Percentiles rank a stretch among this genome's conserved stretches.
phyloP scores from a whole-genome alignment of 2,329 filamentous ascomycete genomes.

The Neoarthrinium moseri region DNA sequence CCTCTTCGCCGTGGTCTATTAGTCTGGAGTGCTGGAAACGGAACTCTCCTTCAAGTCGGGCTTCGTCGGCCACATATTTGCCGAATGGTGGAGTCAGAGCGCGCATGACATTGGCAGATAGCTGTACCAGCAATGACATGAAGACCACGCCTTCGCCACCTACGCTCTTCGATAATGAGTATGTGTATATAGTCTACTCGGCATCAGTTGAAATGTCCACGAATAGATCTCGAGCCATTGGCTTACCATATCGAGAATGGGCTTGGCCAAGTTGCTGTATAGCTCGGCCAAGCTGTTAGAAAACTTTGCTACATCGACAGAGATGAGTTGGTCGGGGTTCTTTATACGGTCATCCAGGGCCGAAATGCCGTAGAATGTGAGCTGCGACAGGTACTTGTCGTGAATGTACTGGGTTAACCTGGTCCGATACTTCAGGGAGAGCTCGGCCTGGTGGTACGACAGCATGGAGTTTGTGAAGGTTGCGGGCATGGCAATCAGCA shows the following conservation, averaged over 20 bases:
- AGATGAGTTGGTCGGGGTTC: constrained; percentile 96
- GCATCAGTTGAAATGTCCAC: constrained; percentile 23
- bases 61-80: constrained; percentile 96
- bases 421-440: constrained; percentile 89
- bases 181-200: constrained; percentile 79
- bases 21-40: constrained; percentile 90
- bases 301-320: constrained; percentile 94
- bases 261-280: constrained; percentile 95
- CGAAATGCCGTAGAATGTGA: constrained; percentile 96
- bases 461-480: constrained; percentile 99
- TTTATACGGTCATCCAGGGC: constrained; percentile 96
- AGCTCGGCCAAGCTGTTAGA: constrained; percentile 92
- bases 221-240: no score
- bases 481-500: constrained; percentile 91
- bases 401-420: constrained; percentile 93
- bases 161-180: constrained; percentile 89
- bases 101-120: constrained; percentile 91
- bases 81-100: constrained; percentile 94
- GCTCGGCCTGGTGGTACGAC: constrained; percentile 93
- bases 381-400: constrained; percentile 91
- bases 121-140: constrained; percentile 90
- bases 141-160: constrained; percentile 93
- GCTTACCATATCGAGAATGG: constrained; percentile 81
- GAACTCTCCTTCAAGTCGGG: constrained; percentile 91
- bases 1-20: constrained; percentile 94